Conservation (phyloP, 2,329 filamentous ascomycete species). For the Exophiala sp. region DNA sequence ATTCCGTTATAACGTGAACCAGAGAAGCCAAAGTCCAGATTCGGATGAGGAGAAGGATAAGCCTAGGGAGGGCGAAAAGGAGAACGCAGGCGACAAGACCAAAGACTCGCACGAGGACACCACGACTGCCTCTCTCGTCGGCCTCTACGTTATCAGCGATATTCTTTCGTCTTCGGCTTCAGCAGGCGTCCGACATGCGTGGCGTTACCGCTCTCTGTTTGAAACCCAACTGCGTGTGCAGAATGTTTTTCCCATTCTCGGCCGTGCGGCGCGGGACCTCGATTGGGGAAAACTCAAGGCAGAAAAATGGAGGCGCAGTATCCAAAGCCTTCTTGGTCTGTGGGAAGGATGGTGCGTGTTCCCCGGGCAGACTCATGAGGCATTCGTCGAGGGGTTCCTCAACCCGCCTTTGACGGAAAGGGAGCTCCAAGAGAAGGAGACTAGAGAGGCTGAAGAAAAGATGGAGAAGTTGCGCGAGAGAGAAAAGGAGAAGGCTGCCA, state of each 20-base stretch:
- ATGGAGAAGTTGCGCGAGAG: constrained; percentile 33
- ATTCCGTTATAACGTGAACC: constrained; percentile 55
- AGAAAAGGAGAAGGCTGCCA: constrained; percentile 33
- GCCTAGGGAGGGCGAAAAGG: constrained; percentile 29
- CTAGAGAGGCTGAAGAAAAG: constrained; percentile 28
- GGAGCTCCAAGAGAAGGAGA: constrained; percentile 41
- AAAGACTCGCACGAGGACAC: constrained; percentile 38
- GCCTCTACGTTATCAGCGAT: constrained; percentile 72
- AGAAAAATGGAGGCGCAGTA: constrained; percentile 77
- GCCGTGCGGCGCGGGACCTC: constrained; percentile 63
- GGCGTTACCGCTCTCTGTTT: constrained; percentile 78
- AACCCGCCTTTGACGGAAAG: constrained; percentile 55
- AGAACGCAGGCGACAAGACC: constrained; percentile 14
- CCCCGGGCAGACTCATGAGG: constrained; percentile 64
- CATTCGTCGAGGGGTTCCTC: constrained; percentile 65
- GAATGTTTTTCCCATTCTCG: constrained; percentile 68
- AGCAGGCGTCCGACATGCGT: constrained; percentile 72
- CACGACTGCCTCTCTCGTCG: constrained; percentile 69
- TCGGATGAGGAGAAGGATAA: constrained; percentile 28
- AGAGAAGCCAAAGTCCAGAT: constrained; percentile 30
- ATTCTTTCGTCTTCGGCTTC: constrained; percentile 71
- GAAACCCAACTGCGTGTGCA: constrained; percentile 63
- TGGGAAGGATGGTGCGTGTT: constrained; percentile 66
- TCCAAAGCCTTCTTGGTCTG: constrained; percentile 61
- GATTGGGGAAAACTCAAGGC: constrained; percentile 75